phyloP scores from a whole-genome alignment of 78 protist genomes.

The Protostelium mycophagum region DNA sequence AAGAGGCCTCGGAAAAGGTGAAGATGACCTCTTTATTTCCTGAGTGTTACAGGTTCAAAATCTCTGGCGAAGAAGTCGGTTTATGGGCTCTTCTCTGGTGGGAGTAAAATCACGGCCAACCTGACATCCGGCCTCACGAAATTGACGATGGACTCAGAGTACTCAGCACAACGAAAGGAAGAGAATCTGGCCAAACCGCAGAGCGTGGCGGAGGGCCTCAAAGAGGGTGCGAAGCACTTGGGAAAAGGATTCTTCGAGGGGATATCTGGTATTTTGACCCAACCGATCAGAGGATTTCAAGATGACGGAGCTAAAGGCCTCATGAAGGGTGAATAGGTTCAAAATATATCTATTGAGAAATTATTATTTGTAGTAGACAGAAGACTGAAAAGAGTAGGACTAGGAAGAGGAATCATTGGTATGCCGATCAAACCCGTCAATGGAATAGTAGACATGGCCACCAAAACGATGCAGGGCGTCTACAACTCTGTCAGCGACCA shows the following conservation, averaged over 20 bases:
- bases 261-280: conserved; percentile 70
- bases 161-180: conserved; percentile 20
- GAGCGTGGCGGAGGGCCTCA: conserved; percentile 53
- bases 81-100: conserved; percentile 59
- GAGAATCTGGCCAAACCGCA: conserved; percentile 26
- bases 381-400: conserved; percentile 68
- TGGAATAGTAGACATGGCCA: conserved; percentile 71
- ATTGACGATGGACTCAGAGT: conserved; percentile 62
- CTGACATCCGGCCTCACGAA: conserved; percentile 50
- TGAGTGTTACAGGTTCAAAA: not conserved
- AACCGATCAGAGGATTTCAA: conserved; percentile 72
- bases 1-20: conserved; percentile 63
- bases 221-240: conserved; percentile 25
- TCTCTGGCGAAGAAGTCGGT: conserved; percentile 51
- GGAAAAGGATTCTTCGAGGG: conserved; percentile 74
- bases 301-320: too few species aligned
- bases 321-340: too few species aligned
- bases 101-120: conserved; percentile 48
- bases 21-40: not conserved
- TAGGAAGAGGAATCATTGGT: conserved; percentile 83
- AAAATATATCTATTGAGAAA: too few species aligned
- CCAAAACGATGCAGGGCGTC: conserved; percentile 75
- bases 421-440: conserved; percentile 79
- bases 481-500: not conserved
- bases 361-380: not conserved